These are phyloP conservation scores for Melaleuca quinquenervia DNA, from an alignment of 345 rosid genomes.

Conservation along the genomic window DNA sequence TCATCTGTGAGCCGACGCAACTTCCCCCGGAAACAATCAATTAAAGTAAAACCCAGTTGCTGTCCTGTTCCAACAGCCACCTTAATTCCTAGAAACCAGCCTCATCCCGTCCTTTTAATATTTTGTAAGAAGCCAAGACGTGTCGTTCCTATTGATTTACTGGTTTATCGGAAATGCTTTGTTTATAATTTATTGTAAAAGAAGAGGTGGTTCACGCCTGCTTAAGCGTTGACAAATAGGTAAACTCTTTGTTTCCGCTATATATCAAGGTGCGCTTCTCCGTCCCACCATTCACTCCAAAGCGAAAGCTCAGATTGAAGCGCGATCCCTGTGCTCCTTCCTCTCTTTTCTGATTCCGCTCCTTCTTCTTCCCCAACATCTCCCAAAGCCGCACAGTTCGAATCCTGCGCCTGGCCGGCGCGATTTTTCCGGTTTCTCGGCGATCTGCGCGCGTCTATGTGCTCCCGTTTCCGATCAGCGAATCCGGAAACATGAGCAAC, in stretches of 20 bases:
- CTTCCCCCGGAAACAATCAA: too few species aligned
- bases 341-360: background rate
- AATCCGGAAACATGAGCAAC: slow-evolving; percentile 18
- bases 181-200: background rate
- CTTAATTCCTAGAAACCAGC: slow-evolving; percentile 3
- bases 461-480: background rate
- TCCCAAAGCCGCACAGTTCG: background rate
- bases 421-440: background rate
- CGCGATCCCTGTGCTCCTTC: background rate
- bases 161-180: background rate
- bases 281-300: background rate
- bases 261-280: background rate
- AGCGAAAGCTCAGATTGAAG: background rate
- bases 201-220: background rate
- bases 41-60: background rate
- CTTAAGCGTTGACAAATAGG: background rate
- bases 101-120: background rate
- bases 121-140: background rate
- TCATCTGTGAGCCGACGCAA: too few species aligned
- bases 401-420: background rate
- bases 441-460: background rate
- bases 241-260: background rate
- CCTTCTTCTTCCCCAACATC: background rate
- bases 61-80: background rate
- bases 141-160: background rate